Evolutionary conservation across 371 early-diverging fungal genomes (phyloP), one percentile per base, ranked within the genome.

Genomic region (Parasitella parasitica): DNA sequence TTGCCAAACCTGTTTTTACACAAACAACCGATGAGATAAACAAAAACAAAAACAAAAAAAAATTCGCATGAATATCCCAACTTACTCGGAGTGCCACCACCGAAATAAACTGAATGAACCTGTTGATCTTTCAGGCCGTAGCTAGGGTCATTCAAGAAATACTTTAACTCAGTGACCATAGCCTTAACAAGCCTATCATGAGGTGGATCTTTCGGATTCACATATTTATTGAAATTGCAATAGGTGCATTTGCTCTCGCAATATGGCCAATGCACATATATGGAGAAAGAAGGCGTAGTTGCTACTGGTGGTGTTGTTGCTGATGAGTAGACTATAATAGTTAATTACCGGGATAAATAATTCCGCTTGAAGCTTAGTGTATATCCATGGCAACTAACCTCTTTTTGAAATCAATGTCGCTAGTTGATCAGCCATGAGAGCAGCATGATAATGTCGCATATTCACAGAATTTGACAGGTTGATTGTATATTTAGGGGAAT

Each of bases 221-320:
- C 71, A 57, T 93, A 93, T 63, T 94, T 94, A 71, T 94, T 93
- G 71, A 95, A 95, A 38, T 85, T 85, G 64, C 95, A 95, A 55
- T 91, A 95, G 1, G 88, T 88, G 71, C 95, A 95, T 72, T 91
- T 89, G 63, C 84, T 88, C 71, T 88, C 79, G 66, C 94, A 94
- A 65, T 88, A 94, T 2, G 94, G 94, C 89, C 90, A 94, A 69
- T 94, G 94, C 39, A 94, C 72, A 59, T 94, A 94, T 5, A 94
- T 66, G 16, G 91, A 87, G 54, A 87, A 76, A 2, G 84, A 41
- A 3, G 41, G 41, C 8, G 16, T 41, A 6, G 11, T 32, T 11
- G 32, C 11, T 32, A 11, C 11, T 8, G 41, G n/a, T 7, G 41
- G 41, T 18, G 16, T 41, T 18, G 11, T 32, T 11, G 32, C 11